Conservation (phyloP, 495 filamentous ascomycete genomes). For the Hypoxylon fuscum region DNA sequence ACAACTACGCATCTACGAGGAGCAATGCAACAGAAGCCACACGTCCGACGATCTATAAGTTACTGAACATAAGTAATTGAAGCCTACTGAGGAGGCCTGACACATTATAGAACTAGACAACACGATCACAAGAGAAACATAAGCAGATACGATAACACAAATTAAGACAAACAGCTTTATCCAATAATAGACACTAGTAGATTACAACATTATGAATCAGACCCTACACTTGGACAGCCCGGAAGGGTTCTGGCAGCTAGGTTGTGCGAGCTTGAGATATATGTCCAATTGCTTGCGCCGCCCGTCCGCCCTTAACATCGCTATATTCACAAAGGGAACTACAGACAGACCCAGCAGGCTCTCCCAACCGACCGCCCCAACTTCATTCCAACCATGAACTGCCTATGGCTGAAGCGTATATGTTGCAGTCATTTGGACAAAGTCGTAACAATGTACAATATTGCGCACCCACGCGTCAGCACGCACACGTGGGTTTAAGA, state of each 20-base stretch:
- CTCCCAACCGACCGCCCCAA: slow-evolving; percentile 2
- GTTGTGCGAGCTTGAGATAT: slow-evolving; percentile 20
- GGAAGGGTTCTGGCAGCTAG: slow-evolving; percentile 21
- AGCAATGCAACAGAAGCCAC: no score
- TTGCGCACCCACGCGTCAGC: slow-evolving; percentile 23
- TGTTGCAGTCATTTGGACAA: slow-evolving; percentile 36
- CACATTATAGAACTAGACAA: no score
- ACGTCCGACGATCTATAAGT: no score
- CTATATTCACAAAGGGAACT: slow-evolving; percentile 35
- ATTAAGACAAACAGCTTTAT: slow-evolving; percentile 20
- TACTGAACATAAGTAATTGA: no score
- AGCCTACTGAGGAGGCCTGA: no score
- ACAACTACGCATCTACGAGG: no score
- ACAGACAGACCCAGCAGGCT: slow-evolving; percentile 4
- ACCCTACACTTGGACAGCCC: slow-evolving; percentile 33
- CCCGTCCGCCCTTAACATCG: slow-evolving; percentile 17
- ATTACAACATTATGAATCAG: slow-evolving; percentile 51
- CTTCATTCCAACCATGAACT: slow-evolving; percentile 22
- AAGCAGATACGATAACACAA: no score
- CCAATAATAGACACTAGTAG: slow-evolving; percentile 49
- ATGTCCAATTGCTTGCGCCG: slow-evolving; percentile 26
- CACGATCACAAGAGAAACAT: no score
- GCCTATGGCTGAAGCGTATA: slow-evolving; percentile 20
- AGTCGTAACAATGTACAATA: slow-evolving; percentile 33
- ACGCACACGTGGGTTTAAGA: not conserved